Evolutionary conservation across 495 filamentous ascomycete genomes (phyloP), one percentile per base, ranked within the genome.

Genomic region (Hyaloscypha bicolor): DNA sequence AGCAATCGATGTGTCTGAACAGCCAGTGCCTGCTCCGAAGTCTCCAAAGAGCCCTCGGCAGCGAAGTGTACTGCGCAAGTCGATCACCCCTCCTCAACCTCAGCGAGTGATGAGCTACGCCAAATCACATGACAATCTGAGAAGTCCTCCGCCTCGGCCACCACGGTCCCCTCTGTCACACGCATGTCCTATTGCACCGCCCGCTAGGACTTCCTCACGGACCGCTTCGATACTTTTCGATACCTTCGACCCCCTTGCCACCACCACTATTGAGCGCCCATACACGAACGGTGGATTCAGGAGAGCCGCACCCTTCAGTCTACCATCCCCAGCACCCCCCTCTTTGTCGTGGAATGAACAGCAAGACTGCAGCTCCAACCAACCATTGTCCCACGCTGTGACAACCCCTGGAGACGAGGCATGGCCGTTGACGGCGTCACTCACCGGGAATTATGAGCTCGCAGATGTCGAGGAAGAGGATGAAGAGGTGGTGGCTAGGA

Each of bases 381-480:
- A 12, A 12, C 55, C 60, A 52, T 16, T 45, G 21, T 70, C 71
- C 45, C 68, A 73, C 62, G 71, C 71, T 6, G 55, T 73, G 21
- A 70, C 72, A 29, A 70, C 69, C 6, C 69, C 68, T 33, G 60
- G 55, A 32, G 66, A 73, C 31, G 68, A 69, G 42, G 67, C 63
- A 33, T 74, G 73, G 72, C 73, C 73, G n/a, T 65, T 75, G 51
- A 63, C 63, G 0, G 59, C 55, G 1, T 71, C 69, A n/a, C 53
- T 62, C 8, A 39, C 61, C 9, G 70, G 64, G 14, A 69, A 55
- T 25, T 31, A 21, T 39, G 68, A 75, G 35, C 58, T 75, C 33
- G 66, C 65, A 45, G 83, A 93, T 66, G 90, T 95, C 12, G 87
- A 89, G 3, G 91, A 96, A 74, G 92, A 94, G 72, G 85, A 88